Percentiles rank a stretch among this genome's conserved stretches.
These are phyloP conservation scores for Aspergillus mulundensis DNA, from an alignment of 495 filamentous ascomycete species.

Conservation along the genomic window DNA sequence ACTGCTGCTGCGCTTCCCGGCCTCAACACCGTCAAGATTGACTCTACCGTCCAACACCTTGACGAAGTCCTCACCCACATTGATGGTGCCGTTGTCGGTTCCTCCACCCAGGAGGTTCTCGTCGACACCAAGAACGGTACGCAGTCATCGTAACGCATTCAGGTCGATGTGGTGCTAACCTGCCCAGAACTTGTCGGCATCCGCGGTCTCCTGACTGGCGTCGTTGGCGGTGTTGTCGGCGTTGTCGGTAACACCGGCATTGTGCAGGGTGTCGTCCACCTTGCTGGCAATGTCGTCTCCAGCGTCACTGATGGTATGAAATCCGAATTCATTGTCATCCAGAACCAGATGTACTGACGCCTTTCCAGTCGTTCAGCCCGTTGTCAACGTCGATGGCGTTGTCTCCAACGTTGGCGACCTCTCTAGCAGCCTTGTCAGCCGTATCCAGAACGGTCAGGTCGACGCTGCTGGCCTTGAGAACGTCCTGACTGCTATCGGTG, in stretches of 20 bases:
- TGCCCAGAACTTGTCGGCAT: constrained; percentile 6
- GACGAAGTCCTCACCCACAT: constrained; percentile 12
- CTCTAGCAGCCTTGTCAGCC: constrained; percentile 6
- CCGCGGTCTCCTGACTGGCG: neutral
- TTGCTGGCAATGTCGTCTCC: constrained; percentile 4
- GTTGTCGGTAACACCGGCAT: neutral
- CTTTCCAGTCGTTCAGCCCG: constrained; percentile 1
- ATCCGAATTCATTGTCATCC: neutral
- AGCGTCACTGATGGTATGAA: constrained; percentile 12
- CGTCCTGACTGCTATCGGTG: constrained; percentile 12
- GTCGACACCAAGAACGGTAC: constrained; percentile 10
- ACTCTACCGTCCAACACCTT: constrained; percentile 9
- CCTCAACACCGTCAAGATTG: constrained; percentile 8
- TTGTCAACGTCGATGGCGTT: constrained; percentile 1
- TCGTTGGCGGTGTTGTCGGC: neutral
- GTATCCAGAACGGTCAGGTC: constrained; percentile 15
- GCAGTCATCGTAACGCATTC: neutral
- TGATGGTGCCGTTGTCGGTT: constrained; percentile 3
- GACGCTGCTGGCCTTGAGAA: constrained; percentile 13
- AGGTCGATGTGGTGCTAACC: neutral
- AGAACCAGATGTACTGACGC: neutral
- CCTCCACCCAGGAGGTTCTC: constrained; percentile 1
- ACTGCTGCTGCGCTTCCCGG: constrained; percentile 22
- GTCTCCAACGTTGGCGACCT: constrained; percentile 7
- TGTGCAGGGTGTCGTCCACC: constrained; percentile 2